A percentile compares a stretch with the other conserved stretches of the same genome.
phyloP scores from a whole-genome alignment of 1,139 yeast species.

The Williopsis jadinii region DNA sequence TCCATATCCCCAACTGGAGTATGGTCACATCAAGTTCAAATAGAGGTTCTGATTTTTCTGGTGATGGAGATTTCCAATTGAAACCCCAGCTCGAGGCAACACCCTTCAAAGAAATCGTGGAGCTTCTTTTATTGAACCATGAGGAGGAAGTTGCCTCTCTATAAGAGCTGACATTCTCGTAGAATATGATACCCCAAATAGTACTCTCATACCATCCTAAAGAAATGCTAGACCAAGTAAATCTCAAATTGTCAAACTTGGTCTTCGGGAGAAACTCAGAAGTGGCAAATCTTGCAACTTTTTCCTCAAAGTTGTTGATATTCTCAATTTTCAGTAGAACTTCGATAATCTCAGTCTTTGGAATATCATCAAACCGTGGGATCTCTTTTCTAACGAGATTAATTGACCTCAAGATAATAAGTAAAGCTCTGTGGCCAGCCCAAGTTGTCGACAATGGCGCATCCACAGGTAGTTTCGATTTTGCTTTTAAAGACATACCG shows the following conservation, averaged over 20 bases:
- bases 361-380: slow-evolving; percentile 25
- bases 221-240: slow-evolving; percentile 56
- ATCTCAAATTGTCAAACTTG: slow-evolving; percentile 41
- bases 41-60: slow-evolving; percentile 2
- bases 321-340: slow-evolving; percentile 36
- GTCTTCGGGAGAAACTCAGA: slow-evolving; percentile 29
- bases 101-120: slow-evolving; percentile 17
- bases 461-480: slow-evolving; percentile 50
- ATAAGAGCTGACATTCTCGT: slow-evolving; percentile 22
- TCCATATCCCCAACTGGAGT: slow-evolving; percentile 45
- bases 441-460: slow-evolving; percentile 46
- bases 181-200: slow-evolving; percentile 60
- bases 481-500: slow-evolving; percentile 57
- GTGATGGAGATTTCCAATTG: slow-evolving; percentile 14
- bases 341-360: slow-evolving; percentile 19
- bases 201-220: slow-evolving; percentile 74
- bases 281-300: slow-evolving; percentile 24
- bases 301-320: slow-evolving; percentile 24
- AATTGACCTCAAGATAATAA: slow-evolving; percentile 36
- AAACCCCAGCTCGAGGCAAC: slow-evolving; percentile 23
- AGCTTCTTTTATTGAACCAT: slow-evolving; percentile 20
- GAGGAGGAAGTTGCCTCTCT: slow-evolving; percentile 8
- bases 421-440: slow-evolving; percentile 53
- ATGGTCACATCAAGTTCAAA: slow-evolving; percentile 15
- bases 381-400: slow-evolving; percentile 33